phyloP scores from a whole-genome alignment of 805 yeast species.

The Candida fluviatilis region DNA sequence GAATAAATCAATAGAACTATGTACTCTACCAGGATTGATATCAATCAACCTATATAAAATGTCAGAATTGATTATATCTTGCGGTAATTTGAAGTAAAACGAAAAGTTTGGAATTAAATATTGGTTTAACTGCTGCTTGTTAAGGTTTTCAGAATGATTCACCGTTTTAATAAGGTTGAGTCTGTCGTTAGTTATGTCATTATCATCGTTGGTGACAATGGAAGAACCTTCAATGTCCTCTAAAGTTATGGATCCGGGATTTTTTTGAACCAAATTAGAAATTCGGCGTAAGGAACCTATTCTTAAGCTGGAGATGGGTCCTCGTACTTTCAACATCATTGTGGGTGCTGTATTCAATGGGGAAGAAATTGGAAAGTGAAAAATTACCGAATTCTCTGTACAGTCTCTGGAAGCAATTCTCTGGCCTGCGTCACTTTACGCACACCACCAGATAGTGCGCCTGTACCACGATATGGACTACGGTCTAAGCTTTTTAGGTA shows the following conservation, averaged over 20 bases:
- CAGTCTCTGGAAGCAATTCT: no score
- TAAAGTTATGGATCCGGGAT: conserved; percentile 1
- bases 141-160: conserved; percentile 7
- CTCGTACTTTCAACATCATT: not conserved
- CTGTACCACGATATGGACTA: no score
- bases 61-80: conserved; percentile 11
- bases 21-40: conserved; percentile 52
- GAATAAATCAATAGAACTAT: conserved; percentile 46
- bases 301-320: not conserved
- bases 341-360: no score
- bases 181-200: not conserved
- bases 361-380: not conserved
- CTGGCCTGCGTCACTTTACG: no score
- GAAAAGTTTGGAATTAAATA: conserved; percentile 24
- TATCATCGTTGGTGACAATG: not conserved
- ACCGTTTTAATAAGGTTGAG: conserved; percentile 8
- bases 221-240: not conserved
- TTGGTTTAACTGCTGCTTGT: conserved; percentile 14
- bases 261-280: not conserved
- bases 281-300: not conserved
- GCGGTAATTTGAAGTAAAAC: conserved; percentile 20
- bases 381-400: not conserved
- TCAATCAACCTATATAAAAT: conserved; percentile 24
- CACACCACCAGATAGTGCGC: no score
- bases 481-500: no score